Evolutionary conservation across 208 protist species (phyloP), one percentile per base, ranked within the genome.

Genomic region (Blechomonas ayalai): DNA sequence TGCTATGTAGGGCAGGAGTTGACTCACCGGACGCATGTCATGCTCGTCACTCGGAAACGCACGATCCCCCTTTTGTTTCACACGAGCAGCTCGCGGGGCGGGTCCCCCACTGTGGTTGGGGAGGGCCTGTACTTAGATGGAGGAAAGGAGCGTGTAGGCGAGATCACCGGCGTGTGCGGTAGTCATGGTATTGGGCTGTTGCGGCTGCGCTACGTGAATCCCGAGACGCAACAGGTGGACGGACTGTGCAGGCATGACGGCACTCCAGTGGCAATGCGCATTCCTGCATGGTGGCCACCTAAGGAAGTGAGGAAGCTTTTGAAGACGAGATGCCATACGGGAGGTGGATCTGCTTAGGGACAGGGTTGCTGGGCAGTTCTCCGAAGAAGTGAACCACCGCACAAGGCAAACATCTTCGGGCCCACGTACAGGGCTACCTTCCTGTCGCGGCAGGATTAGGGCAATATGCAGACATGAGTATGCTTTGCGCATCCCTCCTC

Each of bases 1-100:
- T 98, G 96, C 73, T 98, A 98, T 71, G 35, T 98, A 0, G 96
- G 96, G 1, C 96, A 98, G 57, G 94, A 98, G 46, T 77, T 97
- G 13, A 97, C 92, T 0, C 88, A 94, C 39, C 81, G 96, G 58
- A 97, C 94, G 0, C 91, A 97, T 40, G 84, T 92, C 18, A 93
- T 89, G 59, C 80, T 97, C n/a, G 77, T 96, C 5, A 85, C 92
- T 4, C 78, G 93, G 29, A 97, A 97, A 63, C 75, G 93, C 32
- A 75, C 90, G 7, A 36, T 97, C 37, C 88, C 93, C 0, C 36
- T 98, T 20, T 12, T 41, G 23, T 68, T 93, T 22, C 28, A 23
- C 33, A 18, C 37, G n/a, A 18, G 34, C 10, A 35, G 24, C 25
- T 13, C 7, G 29, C 22, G 15, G 39, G 47, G 42, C 15, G 28